Evolutionary conservation across 495 filamentous ascomycete species (phyloP).

Genomic region (Darksidea phi): DNA sequence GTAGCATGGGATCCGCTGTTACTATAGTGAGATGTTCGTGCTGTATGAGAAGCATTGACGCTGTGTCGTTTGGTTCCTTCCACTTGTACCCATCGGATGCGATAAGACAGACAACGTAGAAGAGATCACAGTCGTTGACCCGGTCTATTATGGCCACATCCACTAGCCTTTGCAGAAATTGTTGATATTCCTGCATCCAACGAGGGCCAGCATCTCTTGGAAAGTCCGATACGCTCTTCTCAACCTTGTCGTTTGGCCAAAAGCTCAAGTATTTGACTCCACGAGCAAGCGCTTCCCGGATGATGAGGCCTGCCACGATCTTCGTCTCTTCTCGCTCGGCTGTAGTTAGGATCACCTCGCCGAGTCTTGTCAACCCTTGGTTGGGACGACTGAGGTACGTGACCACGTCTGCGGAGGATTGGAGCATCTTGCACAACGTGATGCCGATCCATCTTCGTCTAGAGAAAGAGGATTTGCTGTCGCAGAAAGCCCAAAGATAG

Average conservation of each 20-base stretch:
- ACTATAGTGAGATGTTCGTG: constrained; percentile 4
- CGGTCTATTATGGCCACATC: neutral
- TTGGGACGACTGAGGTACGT: constrained; percentile 2
- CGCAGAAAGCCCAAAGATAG: constrained; percentile 3
- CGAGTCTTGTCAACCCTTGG: constrained; percentile 8
- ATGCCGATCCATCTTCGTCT: constrained; percentile 7
- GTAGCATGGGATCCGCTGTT: neutral
- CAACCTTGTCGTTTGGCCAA: constrained; percentile 23
- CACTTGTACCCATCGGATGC: constrained; percentile 22
- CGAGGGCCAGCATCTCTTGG: constrained; percentile 1
- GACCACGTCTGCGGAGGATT: neutral
- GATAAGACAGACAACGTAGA: constrained; percentile 11
- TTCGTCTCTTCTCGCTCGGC: constrained; percentile 25
- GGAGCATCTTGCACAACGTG: constrained; percentile 12
- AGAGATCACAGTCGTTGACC: neutral
- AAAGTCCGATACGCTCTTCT: constrained; percentile 15
- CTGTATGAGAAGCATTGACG: constrained; percentile 5
- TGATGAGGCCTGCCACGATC: constrained; percentile 28
- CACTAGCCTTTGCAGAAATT: constrained; percentile 20
- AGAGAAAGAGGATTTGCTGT: neutral
- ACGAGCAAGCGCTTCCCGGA: constrained; percentile 12
- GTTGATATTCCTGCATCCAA: constrained; percentile 29
- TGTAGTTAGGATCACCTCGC: constrained; percentile 13
- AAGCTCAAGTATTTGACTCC: constrained; percentile 11
- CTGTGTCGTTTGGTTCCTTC: neutral